Percentiles rank a stretch among this genome's conserved stretches.
Conservation (phyloP, 805 yeast genomes). For the fission yeast (Schizosaccharomyces pombe) region DNA sequence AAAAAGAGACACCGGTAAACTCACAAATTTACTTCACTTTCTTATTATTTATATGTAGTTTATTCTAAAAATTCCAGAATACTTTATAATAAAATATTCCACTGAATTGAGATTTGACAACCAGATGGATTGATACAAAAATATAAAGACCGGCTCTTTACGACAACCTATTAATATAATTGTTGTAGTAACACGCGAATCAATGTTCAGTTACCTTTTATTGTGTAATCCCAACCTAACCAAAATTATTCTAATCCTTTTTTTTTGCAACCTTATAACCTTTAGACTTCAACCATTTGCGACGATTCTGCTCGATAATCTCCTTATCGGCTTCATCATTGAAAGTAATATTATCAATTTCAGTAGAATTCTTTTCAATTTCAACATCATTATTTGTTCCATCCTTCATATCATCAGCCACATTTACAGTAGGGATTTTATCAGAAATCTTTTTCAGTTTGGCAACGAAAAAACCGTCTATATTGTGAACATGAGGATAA, state of each 20-base stretch:
- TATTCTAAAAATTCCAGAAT: too few relatives aligned
- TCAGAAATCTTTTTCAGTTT: conserved; percentile 57
- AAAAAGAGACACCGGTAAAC: neutral
- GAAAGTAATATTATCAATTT: neutral
- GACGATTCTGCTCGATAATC: conserved; percentile 1
- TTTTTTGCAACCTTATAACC: conserved; percentile 45
- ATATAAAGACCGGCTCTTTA: too few relatives aligned
- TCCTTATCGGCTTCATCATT: conserved; percentile 4
- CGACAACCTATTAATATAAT: too few relatives aligned
- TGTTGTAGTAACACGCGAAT: too few relatives aligned
- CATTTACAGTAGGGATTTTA: neutral
- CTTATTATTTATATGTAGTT: too few relatives aligned
- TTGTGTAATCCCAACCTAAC: too few relatives aligned
- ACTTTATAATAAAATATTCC: too few relatives aligned
- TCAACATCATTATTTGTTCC: conserved; percentile 4
- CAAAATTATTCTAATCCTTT: neutral
- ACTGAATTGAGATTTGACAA: too few relatives aligned
- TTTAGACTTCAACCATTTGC: conserved; percentile 26
- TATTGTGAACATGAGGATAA: conserved; percentile 95
- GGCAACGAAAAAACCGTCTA: conserved; percentile 95
- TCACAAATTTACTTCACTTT: too few relatives aligned
- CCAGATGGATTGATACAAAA: too few relatives aligned
- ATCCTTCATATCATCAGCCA: conserved; percentile 3
- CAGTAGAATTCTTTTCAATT: neutral
- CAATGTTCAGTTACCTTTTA: too few relatives aligned